Conservation (phyloP, 371 early-diverging fungal genomes). For the Batkoa obscura region DNA sequence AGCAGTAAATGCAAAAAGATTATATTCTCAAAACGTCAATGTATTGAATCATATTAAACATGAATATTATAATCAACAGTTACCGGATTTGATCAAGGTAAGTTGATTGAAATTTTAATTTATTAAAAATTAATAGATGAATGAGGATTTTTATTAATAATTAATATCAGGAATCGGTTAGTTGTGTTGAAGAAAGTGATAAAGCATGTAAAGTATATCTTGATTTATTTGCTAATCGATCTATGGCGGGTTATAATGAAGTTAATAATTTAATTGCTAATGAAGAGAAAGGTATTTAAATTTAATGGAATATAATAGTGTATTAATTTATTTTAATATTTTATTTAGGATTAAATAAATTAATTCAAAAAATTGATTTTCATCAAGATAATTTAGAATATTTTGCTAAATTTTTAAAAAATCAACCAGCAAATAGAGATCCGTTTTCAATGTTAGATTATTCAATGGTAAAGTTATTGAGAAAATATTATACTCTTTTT, state of each 20-base stretch:
- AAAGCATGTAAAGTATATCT: neutral
- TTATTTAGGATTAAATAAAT: neutral
- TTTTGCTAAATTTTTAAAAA: neutral
- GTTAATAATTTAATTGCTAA: too few species aligned
- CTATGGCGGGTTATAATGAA: neutral
- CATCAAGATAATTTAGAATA: slow-evolving; percentile 1
- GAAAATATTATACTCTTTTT: too few species aligned
- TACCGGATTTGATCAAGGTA: slow-evolving; percentile 2
- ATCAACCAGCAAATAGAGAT: neutral
- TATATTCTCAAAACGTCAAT: slow-evolving; percentile 1
- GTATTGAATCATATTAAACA: slow-evolving; percentile 1
- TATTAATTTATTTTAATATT: neutral
- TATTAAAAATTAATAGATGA: too few species aligned
- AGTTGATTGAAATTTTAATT: too few species aligned
- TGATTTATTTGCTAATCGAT: neutral
- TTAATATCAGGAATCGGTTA: neutral
- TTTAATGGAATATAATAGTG: neutral
- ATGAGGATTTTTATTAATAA: neutral
- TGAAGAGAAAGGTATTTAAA: neutral
- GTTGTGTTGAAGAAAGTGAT: neutral
- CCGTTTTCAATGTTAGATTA: neutral
- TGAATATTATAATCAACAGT: slow-evolving; percentile 4
- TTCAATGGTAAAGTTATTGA: neutral
- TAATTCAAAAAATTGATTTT: neutral
- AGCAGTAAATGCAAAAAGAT: neutral